Percentiles rank a stretch among this genome's conserved stretches.
phyloP scores from a whole-genome alignment of 371 early-diverging fungal genomes.

The Rhizomucor miehei region DNA sequence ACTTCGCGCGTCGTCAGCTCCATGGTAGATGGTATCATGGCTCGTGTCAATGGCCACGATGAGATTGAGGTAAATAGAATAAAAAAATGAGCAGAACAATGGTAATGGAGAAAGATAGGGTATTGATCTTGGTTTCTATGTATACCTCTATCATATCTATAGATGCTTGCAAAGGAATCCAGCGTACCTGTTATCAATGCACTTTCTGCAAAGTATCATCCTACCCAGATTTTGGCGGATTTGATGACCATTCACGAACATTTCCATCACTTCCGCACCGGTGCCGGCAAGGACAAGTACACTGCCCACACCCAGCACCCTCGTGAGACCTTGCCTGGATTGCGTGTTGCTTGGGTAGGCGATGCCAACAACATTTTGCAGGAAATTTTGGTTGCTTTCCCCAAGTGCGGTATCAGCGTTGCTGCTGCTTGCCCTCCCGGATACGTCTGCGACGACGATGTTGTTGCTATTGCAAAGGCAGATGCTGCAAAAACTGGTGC shows the following conservation, averaged over 20 bases:
- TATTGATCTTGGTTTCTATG: not conserved
- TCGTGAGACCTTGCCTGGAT: conserved; percentile 56
- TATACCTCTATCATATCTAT: conserved; percentile 1
- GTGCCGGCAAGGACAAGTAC: conserved; percentile 31
- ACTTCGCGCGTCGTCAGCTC: conserved; percentile 87
- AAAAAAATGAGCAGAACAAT: too few relatives aligned
- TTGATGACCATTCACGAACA: conserved; percentile 90
- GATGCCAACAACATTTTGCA: conserved; percentile 95
- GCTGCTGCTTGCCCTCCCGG: conserved; percentile 82
- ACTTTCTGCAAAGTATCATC: conserved; percentile 89
- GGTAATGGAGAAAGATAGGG: conserved; percentile 3
- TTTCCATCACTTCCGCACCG: conserved; percentile 28
- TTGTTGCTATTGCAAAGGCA: conserved; percentile 58
- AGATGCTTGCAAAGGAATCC: conserved; percentile 82
- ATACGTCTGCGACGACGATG: conserved; percentile 70
- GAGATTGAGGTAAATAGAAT: conserved; percentile 71
- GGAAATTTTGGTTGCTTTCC: conserved; percentile 83
- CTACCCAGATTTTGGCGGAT: conserved; percentile 95
- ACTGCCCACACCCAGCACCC: conserved; percentile 48
- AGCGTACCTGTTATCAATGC: conserved; percentile 94
- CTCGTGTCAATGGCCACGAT: conserved; percentile 83
- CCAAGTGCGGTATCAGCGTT: conserved; percentile 83
- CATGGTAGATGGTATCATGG: conserved; percentile 94
- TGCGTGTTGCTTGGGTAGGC: conserved; percentile 93
- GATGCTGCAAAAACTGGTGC: conserved; percentile 51